phyloP scores from a whole-genome alignment of 495 filamentous ascomycete genomes.

The Aeminium ludgeri region DNA sequence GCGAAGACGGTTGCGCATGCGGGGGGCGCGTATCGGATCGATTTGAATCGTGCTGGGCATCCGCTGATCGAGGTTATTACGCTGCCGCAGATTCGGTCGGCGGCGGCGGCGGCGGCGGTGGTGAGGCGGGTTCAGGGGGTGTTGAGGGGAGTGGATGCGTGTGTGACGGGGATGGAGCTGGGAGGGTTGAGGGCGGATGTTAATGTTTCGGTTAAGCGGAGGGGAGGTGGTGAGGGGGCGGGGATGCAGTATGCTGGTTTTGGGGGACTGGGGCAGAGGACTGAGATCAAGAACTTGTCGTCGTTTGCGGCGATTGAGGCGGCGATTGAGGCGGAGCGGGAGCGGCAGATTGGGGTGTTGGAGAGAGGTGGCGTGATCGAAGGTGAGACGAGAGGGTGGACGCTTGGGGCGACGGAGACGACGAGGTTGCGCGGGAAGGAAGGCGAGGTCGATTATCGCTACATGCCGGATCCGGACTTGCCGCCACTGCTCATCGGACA shows the following conservation, averaged over 20 bases:
- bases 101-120: constrained; percentile 67
- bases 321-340: constrained; percentile 76
- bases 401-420: constrained; percentile 61
- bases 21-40: constrained; percentile 56
- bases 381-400: constrained; percentile 91
- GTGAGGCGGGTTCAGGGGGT: constrained; percentile 79
- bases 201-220: constrained; percentile 70
- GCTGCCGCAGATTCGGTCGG: constrained; percentile 64
- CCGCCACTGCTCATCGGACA: constrained; percentile 56
- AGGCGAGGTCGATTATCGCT: constrained; percentile 91
- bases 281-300: constrained; percentile 95
- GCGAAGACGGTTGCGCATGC: constrained; percentile 77
- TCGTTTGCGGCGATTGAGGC: constrained; percentile 91
- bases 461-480: constrained; percentile 96
- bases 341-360: constrained; percentile 68
- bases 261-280: constrained; percentile 58
- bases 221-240: no score
- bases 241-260: constrained; percentile 34
- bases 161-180: constrained; percentile 78
- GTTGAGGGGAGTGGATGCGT: constrained; percentile 63
- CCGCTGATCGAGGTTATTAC: constrained; percentile 95
- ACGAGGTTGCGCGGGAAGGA: constrained; percentile 73
- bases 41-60: constrained; percentile 84
- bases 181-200: constrained; percentile 87
- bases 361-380: constrained; percentile 60